Evolutionary conservation across 1,139 yeast species (phyloP).

Genomic region (Lodderomyces orthopsilosis): DNA sequence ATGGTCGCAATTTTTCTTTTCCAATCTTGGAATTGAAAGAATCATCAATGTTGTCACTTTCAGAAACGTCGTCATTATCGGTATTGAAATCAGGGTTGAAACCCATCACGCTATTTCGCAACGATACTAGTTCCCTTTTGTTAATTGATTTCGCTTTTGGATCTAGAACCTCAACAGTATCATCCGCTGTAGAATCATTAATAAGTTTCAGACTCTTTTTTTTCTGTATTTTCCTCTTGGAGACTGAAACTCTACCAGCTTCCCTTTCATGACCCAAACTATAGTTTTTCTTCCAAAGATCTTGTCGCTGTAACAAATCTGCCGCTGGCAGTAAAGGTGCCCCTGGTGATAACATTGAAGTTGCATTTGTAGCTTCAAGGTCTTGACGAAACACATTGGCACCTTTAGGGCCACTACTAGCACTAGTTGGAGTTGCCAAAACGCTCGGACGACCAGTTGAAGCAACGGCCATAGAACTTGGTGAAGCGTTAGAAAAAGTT

Average conservation of each 20-base stretch:
- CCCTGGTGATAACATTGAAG: neutral
- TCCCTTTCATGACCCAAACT: neutral
- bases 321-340: neutral
- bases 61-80: neutral
- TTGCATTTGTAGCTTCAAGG: neutral
- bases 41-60: neutral
- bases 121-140: neutral
- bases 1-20: neutral
- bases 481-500: conserved; percentile 11
- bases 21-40: neutral
- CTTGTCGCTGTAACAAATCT: neutral
- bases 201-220: neutral
- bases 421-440: neutral
- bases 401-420: neutral
- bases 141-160: neutral
- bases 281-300: conserved; percentile 1
- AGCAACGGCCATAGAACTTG: conserved; percentile 8
- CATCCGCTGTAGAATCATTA: neutral
- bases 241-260: neutral
- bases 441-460: conserved; percentile 8
- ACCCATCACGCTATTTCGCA: neutral
- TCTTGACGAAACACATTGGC: neutral
- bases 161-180: neutral
- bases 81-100: neutral
- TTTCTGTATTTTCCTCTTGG: neutral